These are phyloP conservation scores for Monosporascus sp. DNA, from an alignment of 2,329 filamentous ascomycete species.

Conservation along the genomic window DNA sequence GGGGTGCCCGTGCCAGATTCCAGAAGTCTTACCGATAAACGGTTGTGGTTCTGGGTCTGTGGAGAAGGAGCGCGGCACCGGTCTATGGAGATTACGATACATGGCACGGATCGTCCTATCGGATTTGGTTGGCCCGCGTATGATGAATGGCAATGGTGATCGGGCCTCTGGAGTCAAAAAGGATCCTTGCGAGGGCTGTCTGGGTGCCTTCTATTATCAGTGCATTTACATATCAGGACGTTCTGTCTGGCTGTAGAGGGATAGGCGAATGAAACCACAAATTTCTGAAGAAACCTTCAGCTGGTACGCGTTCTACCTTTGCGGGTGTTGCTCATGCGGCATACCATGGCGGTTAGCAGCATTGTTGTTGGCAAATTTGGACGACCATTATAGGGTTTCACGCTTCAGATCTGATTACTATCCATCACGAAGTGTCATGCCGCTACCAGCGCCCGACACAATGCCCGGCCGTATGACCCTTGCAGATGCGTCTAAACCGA, in stretches of 20 bases:
- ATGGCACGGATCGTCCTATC: conserved; percentile 12
- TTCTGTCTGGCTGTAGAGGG: conserved; percentile 45
- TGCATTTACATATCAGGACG: conserved; percentile 46
- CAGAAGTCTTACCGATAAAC: conserved; percentile 99
- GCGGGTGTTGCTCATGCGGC: too few relatives aligned
- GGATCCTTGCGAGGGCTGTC: conserved; percentile 25
- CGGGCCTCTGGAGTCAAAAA: conserved; percentile 31
- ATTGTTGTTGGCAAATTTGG: too few relatives aligned
- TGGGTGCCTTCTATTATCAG: conserved; percentile 33
- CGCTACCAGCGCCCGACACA: too few relatives aligned
- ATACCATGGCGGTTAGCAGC: too few relatives aligned
- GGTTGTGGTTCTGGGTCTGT: conserved; percentile 22
- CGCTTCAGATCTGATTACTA: too few relatives aligned
- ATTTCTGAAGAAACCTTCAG: conserved; percentile 22
- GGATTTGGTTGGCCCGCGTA: conserved; percentile 16
- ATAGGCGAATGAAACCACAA: conserved; percentile 49
- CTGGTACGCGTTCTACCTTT: too few relatives aligned
- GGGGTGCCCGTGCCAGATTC: conserved; percentile 91
- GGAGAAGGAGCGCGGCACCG: conserved; percentile 23
- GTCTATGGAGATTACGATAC: conserved; percentile 10
- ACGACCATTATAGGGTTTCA: too few relatives aligned
- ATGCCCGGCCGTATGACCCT: too few relatives aligned
- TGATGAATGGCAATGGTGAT: conserved; percentile 27
- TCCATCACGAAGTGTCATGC: too few relatives aligned
- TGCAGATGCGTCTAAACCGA: too few relatives aligned